Conservation (phyloP, 2,329 filamentous ascomycete genomes). For the Exophiala aquamarina region DNA sequence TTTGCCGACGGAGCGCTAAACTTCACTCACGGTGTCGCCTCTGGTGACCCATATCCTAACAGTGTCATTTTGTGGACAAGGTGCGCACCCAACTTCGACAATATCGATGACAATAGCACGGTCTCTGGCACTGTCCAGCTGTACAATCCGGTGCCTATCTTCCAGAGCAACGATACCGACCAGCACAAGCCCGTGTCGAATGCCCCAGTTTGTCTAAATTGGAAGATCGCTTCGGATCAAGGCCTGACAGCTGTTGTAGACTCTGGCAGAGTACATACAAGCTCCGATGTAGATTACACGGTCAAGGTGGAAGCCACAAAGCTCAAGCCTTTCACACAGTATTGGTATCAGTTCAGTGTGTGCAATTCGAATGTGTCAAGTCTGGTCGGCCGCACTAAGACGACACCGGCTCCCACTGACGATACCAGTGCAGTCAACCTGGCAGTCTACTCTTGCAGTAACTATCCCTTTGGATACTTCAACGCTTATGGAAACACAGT, state of each 20-base stretch:
- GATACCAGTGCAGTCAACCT: conserved; percentile 59
- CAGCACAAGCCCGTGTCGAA: conserved; percentile 55
- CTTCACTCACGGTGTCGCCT: conserved; percentile 65
- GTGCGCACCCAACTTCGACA: conserved; percentile 40
- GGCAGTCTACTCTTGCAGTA: conserved; percentile 71
- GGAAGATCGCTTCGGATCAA: conserved; percentile 56
- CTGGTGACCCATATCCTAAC: conserved; percentile 44
- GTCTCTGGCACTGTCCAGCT: conserved; percentile 57
- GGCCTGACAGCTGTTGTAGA: conserved; percentile 51
- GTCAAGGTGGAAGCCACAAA: conserved; percentile 67
- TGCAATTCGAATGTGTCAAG: conserved; percentile 64
- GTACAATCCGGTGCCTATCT: conserved; percentile 44
- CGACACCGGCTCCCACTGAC: conserved; percentile 59
- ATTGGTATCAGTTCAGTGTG: conserved; percentile 65
- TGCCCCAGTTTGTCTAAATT: conserved; percentile 67
- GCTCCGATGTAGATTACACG: conserved; percentile 73
- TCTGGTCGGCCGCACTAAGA: conserved; percentile 68
- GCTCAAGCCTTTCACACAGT: conserved; percentile 63
- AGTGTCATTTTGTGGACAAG: conserved; percentile 49
- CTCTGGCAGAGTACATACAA: conserved; percentile 65
- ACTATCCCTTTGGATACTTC: conserved; percentile 53
- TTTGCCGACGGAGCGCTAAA: conserved; percentile 51
- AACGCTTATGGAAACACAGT: conserved; percentile 47
- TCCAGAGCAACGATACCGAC: conserved; percentile 48
- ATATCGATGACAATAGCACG: conserved; percentile 53